Conservation (phyloP, 2,329 filamentous ascomycete species). For the Harringtonia lauricola region DNA sequence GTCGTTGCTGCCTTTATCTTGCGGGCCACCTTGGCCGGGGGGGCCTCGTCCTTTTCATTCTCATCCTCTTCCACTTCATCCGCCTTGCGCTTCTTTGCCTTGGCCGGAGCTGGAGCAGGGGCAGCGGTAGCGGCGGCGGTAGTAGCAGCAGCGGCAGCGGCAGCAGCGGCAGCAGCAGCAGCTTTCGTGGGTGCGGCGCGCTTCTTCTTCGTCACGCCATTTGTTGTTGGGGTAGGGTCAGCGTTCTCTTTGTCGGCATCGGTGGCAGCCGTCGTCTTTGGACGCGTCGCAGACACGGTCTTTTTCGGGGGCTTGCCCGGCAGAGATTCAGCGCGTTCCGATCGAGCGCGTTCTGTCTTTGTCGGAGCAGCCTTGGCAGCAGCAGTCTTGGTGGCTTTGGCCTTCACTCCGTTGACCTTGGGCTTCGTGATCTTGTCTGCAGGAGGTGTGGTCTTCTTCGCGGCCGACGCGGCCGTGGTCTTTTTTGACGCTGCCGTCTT, state of each 20-base stretch:
- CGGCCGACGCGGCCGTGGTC: slow-evolving; percentile 1
- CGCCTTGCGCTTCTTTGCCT: slow-evolving; percentile 8
- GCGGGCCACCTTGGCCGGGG: slow-evolving; percentile 8
- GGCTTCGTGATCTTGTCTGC: slow-evolving; percentile 2
- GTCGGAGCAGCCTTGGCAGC: slow-evolving; percentile 18
- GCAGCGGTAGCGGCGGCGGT: slow-evolving; percentile 32
- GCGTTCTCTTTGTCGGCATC: slow-evolving; percentile 9
- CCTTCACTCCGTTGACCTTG: no score
- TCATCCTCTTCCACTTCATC: slow-evolving; percentile 2
- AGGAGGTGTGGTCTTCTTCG: slow-evolving; percentile 8
- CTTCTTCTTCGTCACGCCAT: slow-evolving; percentile 1
- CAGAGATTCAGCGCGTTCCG: no score
- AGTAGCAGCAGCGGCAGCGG: slow-evolving; percentile 17
- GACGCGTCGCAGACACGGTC: background rate
- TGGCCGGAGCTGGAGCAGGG: slow-evolving; percentile 15
- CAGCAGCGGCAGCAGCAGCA: slow-evolving; percentile 29
- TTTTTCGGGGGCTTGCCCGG: slow-evolving; percentile 11
- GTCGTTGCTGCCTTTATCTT: slow-evolving; percentile 9
- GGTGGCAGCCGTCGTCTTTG: slow-evolving; percentile 1
- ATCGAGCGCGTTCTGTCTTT: slow-evolving; percentile 13
- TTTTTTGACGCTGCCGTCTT: slow-evolving; percentile 33
- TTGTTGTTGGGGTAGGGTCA: background rate
- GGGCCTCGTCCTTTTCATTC: background rate
- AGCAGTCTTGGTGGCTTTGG: slow-evolving; percentile 30
- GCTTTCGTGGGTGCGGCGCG: background rate